phyloP scores from a whole-genome alignment of 495 filamentous ascomycete genomes.

The Hypoxylon crocopeplum region DNA sequence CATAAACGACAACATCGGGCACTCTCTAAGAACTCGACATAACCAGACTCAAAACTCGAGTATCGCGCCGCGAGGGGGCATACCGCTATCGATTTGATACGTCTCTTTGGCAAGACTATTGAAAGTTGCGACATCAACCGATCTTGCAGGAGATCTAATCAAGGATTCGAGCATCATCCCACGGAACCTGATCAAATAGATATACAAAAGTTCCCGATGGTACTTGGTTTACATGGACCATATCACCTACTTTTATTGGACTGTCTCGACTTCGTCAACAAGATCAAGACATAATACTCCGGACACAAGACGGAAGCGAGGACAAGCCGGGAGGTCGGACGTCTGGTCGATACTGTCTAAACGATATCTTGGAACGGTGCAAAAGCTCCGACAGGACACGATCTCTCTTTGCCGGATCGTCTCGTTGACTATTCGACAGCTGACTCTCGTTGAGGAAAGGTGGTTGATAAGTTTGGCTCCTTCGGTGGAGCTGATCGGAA shows the following conservation, averaged over 20 bases:
- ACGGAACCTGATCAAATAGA: conserved; percentile 7
- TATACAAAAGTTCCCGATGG: background rate
- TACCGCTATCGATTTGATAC: background rate
- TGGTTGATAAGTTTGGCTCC: conserved; percentile 5
- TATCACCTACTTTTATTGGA: conserved; percentile 20
- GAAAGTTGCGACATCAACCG: conserved; percentile 15
- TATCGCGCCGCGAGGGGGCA: background rate
- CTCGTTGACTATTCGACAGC: conserved; percentile 23
- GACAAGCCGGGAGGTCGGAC: conserved; percentile 7
- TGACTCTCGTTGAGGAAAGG: conserved; percentile 22
- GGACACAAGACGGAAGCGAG: background rate
- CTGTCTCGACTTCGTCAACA: conserved; percentile 19
- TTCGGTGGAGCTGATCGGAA: conserved; percentile 31
- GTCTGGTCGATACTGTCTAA: conserved; percentile 20
- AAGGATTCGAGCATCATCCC: conserved; percentile 18
- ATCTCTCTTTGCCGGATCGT: conserved; percentile 28
- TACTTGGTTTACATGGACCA: conserved; percentile 26
- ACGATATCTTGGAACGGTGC: conserved; percentile 29
- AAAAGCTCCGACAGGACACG: conserved; percentile 30
- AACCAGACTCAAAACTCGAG: too few species aligned
- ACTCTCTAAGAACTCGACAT: background rate
- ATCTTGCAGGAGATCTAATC: conserved; percentile 31
- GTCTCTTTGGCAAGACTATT: conserved; percentile 1
- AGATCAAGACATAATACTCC: background rate
- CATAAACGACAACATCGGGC: too few species aligned